Evolutionary conservation across 768 basidiomycete species (phyloP).

Genomic region (Ramaria sp.): DNA sequence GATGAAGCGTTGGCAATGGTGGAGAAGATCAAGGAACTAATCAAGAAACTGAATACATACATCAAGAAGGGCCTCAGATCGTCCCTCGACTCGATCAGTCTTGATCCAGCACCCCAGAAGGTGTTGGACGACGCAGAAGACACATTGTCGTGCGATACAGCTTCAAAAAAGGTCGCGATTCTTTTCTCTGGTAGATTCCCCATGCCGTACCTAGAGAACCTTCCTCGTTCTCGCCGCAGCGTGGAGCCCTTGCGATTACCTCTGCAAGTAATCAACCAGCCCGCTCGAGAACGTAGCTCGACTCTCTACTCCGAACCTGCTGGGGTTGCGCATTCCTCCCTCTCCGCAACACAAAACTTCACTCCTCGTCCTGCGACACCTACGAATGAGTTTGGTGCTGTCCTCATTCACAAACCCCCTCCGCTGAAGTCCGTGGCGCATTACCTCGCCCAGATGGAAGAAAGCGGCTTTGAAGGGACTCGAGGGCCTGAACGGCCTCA

Average conservation of each 20-base stretch:
- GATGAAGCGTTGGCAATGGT: constrained; percentile 25
- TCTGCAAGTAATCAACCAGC: neutral
- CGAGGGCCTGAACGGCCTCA: no score
- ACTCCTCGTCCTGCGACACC: neutral
- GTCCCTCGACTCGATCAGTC: neutral
- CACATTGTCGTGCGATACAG: neutral
- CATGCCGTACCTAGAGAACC: neutral
- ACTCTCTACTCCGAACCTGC: neutral
- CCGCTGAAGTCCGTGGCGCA: neutral
- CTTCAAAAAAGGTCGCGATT: neutral
- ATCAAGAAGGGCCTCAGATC: neutral
- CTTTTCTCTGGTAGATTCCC: constrained; percentile 1
- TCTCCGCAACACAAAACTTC: neutral
- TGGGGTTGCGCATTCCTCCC: neutral
- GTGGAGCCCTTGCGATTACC: constrained; percentile 6
- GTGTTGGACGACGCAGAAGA: neutral
- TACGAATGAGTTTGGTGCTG: neutral
- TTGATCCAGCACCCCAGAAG: neutral
- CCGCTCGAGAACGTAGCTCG: neutral
- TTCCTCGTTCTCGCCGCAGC: constrained; percentile 5
- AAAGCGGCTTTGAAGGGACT: neutral
- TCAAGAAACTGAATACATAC: constrained; percentile 21
- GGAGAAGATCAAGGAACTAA: constrained; percentile 26
- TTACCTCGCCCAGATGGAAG: neutral
- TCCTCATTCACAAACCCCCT: neutral